phyloP scores from a whole-genome alignment of 805 yeast species.

The Yarrowia sp. region DNA sequence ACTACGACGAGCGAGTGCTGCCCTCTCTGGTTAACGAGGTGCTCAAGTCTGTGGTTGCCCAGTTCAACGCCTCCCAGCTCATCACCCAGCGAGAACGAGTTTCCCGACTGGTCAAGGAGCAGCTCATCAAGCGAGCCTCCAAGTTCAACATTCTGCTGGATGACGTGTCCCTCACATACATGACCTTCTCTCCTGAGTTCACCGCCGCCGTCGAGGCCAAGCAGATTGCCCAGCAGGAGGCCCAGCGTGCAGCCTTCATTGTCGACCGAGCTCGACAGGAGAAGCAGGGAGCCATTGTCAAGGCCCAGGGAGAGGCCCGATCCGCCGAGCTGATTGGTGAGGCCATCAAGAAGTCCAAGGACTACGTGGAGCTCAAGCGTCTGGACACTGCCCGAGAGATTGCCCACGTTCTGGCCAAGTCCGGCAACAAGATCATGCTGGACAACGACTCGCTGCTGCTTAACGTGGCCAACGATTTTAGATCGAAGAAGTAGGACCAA shows the following conservation, averaged over 20 bases:
- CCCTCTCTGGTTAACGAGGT: conserved; percentile 98
- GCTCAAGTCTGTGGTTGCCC: conserved; percentile 95
- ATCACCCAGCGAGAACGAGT: conserved; percentile 99
- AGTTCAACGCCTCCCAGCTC: conserved; percentile 96
- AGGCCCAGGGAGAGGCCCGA: conserved; percentile 98
- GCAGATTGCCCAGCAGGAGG: conserved; percentile 99
- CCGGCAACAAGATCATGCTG: conserved; percentile 90
- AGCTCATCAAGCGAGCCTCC: conserved; percentile 86
- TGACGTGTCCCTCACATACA: conserved; percentile 94
- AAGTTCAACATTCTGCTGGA: conserved; percentile 87
- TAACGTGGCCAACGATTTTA: conserved; percentile 83
- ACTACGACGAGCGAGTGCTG: conserved; percentile 94
- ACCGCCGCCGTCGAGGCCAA: conserved; percentile 98
- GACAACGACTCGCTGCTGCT: conserved; percentile 91
- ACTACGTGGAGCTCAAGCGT: conserved; percentile 95
- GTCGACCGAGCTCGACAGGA: conserved; percentile 98
- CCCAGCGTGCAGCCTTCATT: conserved; percentile 96
- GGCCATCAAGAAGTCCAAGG: conserved; percentile 94
- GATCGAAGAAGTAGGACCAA: conserved; percentile 49
- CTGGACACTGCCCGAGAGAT: conserved; percentile 97
- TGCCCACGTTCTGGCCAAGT: conserved; percentile 79
- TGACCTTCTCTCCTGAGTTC: conserved; percentile 98
- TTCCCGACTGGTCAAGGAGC: conserved; percentile 88
- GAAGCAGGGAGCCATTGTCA: conserved; percentile 95
- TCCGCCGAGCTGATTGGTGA: conserved; percentile 99